A percentile compares a stretch with the other conserved stretches of the same genome.
These are phyloP conservation scores for Polychytrium aggregatum DNA, from an alignment of 192 early-diverging fungal species.

Conservation along the genomic window DNA sequence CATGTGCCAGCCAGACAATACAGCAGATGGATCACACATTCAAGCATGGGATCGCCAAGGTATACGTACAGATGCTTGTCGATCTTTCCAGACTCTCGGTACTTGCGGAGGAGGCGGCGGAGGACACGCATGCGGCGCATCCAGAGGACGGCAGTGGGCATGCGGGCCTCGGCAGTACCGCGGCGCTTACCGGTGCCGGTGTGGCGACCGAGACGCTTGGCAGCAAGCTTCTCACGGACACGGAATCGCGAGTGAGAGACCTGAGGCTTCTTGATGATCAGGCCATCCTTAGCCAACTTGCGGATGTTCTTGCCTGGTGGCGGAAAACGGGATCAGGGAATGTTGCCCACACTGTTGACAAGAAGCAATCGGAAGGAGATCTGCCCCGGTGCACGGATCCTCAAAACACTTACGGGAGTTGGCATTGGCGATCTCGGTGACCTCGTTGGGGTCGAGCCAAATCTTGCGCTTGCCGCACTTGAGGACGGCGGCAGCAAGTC, in stretches of 20 bases:
- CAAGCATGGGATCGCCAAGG: too few species aligned
- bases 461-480: constrained; percentile 97
- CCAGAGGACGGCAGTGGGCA: constrained; percentile 91
- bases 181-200: constrained; percentile 74
- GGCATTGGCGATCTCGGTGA: constrained; percentile 86
- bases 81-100: constrained; percentile 96
- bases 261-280: constrained; percentile 90
- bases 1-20: neutral
- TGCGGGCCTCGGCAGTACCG: constrained; percentile 95
- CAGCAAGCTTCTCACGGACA: constrained; percentile 76
- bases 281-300: constrained; percentile 94
- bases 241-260: constrained; percentile 85
- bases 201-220: constrained; percentile 97
- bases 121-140: constrained; percentile 97
- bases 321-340: neutral
- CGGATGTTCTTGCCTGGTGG: constrained; percentile 79
- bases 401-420: constrained; percentile 94
- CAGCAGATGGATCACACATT: neutral
- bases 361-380: too few species aligned
- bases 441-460: constrained; percentile 97
- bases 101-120: constrained; percentile 88
- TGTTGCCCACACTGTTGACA: neutral
- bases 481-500: constrained; percentile 91
- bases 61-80: constrained; percentile 79
- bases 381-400: too few species aligned